Evolutionary conservation across 1,139 yeast genomes (phyloP).

Genomic region (Hemisphaericaspora xylofermentans): DNA sequence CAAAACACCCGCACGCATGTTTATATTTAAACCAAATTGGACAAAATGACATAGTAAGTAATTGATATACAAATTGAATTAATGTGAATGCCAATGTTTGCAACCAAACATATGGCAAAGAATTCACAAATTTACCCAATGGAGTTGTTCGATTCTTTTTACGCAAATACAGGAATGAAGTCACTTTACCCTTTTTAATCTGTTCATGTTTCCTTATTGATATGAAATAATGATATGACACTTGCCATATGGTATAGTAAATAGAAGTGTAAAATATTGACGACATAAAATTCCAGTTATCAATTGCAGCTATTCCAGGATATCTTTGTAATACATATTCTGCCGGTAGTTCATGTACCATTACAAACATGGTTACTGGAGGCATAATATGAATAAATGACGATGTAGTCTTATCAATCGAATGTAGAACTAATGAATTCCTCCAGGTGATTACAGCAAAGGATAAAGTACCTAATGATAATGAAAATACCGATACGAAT

Average conservation of each 20-base stretch:
- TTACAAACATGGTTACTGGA: conserved; percentile 82
- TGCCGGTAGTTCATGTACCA: conserved; percentile 73
- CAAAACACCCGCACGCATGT: conserved; percentile 64
- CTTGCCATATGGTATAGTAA: conserved; percentile 93
- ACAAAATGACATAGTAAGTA: conserved; percentile 85
- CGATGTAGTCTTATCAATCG: conserved; percentile 90
- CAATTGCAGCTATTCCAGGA: conserved; percentile 73
- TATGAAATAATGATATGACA: conserved; percentile 84
- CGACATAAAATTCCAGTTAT: conserved; percentile 66
- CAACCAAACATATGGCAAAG: conserved; percentile 76
- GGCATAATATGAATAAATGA: conserved; percentile 91
- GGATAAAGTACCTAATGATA: conserved; percentile 84
- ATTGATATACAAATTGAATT: conserved; percentile 84
- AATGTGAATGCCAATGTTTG: conserved; percentile 84
- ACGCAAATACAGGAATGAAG: conserved; percentile 84
- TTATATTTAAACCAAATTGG: conserved; percentile 81
- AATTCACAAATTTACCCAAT: conserved; percentile 78
- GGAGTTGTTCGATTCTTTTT: conserved; percentile 62
- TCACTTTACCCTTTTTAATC: conserved; percentile 81
- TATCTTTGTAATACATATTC: conserved; percentile 59
- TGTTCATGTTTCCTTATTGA: conserved; percentile 76
- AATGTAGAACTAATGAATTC: conserved; percentile 87
- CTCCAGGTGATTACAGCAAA: conserved; percentile 98
- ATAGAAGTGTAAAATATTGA: conserved; percentile 80
- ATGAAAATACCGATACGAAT: conserved; percentile 80